Evolutionary conservation across 2,329 filamentous ascomycete species (phyloP).

Genomic region (Tolypocladium tropicale): DNA sequence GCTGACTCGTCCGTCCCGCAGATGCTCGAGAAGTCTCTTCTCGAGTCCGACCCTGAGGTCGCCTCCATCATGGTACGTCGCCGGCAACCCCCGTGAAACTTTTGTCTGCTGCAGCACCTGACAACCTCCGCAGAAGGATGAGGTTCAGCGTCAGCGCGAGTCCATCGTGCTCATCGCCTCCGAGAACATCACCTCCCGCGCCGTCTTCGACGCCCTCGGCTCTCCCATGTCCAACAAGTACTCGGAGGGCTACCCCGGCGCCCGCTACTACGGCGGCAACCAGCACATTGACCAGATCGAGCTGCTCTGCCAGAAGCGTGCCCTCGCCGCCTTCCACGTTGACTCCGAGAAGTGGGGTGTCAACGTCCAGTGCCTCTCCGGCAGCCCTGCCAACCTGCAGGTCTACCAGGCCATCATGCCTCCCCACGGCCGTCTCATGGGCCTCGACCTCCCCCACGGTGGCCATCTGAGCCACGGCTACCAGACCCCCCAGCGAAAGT

Average conservation of each 20-base stretch:
- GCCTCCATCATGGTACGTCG: conserved; percentile 83
- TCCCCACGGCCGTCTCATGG: conserved; percentile 93
- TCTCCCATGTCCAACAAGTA: conserved; percentile 98
- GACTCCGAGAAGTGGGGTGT: conserved; percentile 91
- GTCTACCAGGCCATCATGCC: conserved; percentile 97
- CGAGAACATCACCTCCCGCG: conserved; percentile 97
- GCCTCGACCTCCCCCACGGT: conserved; percentile 86
- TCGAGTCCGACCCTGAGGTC: conserved; percentile 88
- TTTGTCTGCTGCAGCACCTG: conserved; percentile 10
- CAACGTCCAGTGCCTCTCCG: conserved; percentile 91
- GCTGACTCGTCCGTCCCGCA: conserved; percentile 24
- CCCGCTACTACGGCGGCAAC: conserved; percentile 98
- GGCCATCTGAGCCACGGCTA: conserved; percentile 95
- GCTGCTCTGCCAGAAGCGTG: conserved; percentile 87
- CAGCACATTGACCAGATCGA: conserved; percentile 97
- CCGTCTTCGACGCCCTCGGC: conserved; percentile 94
- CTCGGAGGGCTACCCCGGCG: conserved; percentile 96
- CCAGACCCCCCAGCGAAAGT: conserved; percentile 90
- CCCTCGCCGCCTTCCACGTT: conserved; percentile 81
- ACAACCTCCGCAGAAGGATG: conserved; percentile 55
- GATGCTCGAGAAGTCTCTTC: conserved; percentile 93
- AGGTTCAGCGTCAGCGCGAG: conserved; percentile 94
- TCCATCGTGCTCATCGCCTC: conserved; percentile 98
- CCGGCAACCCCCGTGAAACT: neutral
- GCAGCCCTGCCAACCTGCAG: conserved; percentile 93